Conservation (phyloP, 2,329 filamentous ascomycete species). For the Phoma sp. region DNA sequence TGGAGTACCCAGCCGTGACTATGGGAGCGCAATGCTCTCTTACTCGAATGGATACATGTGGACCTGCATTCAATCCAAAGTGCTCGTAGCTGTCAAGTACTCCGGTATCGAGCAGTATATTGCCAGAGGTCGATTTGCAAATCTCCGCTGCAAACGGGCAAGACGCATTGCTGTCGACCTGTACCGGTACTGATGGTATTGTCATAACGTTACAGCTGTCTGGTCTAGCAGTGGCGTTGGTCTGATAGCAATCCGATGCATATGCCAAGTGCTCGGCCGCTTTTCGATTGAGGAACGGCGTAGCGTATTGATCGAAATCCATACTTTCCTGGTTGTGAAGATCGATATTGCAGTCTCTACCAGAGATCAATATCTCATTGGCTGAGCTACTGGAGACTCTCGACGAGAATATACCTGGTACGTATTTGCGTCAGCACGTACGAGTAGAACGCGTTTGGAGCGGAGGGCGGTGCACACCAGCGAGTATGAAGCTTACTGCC, state of each 20-base stretch:
- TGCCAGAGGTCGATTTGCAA: constrained; percentile 1
- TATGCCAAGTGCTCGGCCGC: constrained; percentile 13
- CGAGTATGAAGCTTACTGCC: neutral
- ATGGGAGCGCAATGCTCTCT: constrained; percentile 4
- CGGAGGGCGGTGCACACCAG: constrained; percentile 2
- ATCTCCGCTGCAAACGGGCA: constrained; percentile 1
- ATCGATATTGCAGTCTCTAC: constrained; percentile 25
- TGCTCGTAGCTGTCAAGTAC: constrained; percentile 25
- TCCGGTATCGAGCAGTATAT: constrained; percentile 25
- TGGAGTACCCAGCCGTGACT: neutral
- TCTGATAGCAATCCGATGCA: constrained; percentile 20
- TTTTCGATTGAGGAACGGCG: constrained; percentile 7
- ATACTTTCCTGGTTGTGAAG: neutral
- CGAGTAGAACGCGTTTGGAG: neutral
- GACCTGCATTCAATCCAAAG: constrained; percentile 27
- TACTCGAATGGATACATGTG: neutral
- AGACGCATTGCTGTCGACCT: neutral
- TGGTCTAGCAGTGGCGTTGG: constrained; percentile 9
- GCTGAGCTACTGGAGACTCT: constrained; percentile 37
- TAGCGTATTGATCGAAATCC: neutral
- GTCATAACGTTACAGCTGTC: neutral
- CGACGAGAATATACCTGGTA: constrained; percentile 40
- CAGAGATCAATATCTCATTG: constrained; percentile 39
- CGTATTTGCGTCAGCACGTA: neutral
- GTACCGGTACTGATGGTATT: neutral